phyloP scores from a whole-genome alignment of 2,329 filamentous ascomycete species.

The Gliomastix tumulicola region DNA sequence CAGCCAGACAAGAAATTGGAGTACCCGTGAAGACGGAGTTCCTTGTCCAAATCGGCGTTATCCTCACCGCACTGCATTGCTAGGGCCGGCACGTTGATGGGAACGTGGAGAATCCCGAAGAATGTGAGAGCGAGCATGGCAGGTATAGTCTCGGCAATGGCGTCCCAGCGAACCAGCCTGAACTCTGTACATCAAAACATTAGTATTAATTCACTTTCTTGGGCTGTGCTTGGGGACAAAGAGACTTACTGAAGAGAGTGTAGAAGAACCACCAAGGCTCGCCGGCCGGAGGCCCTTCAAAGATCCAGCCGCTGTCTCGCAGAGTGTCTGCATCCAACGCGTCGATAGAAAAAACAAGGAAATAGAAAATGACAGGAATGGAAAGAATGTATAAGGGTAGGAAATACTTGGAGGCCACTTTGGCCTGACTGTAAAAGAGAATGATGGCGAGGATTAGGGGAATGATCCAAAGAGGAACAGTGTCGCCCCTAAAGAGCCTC shows the following conservation, averaged over 20 bases:
- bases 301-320: conserved; percentile 79
- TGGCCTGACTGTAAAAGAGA: conserved; percentile 70
- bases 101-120: conserved; percentile 93
- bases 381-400: conserved; percentile 79
- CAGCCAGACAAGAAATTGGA: conserved; percentile 88
- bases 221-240: conserved; percentile 4
- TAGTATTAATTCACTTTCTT: not conserved
- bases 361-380: conserved; percentile 72
- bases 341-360: conserved; percentile 64
- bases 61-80: conserved; percentile 89
- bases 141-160: conserved; percentile 76
- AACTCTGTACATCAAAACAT: conserved; percentile 59
- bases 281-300: conserved; percentile 72
- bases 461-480: conserved; percentile 73
- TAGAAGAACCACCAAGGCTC: conserved; percentile 99
- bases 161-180: conserved; percentile 72
- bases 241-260: conserved; percentile 74
- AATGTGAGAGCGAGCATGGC: conserved; percentile 97
- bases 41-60: conserved; percentile 82
- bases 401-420: conserved; percentile 75
- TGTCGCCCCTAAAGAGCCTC: conserved; percentile 66
- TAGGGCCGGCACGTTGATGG: conserved; percentile 93
- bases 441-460: conserved; percentile 71
- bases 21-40: conserved; percentile 85
- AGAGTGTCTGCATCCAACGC: conserved; percentile 60